Conservation (phyloP, 2,329 filamentous ascomycete species). For the Lachnellula cervina region DNA sequence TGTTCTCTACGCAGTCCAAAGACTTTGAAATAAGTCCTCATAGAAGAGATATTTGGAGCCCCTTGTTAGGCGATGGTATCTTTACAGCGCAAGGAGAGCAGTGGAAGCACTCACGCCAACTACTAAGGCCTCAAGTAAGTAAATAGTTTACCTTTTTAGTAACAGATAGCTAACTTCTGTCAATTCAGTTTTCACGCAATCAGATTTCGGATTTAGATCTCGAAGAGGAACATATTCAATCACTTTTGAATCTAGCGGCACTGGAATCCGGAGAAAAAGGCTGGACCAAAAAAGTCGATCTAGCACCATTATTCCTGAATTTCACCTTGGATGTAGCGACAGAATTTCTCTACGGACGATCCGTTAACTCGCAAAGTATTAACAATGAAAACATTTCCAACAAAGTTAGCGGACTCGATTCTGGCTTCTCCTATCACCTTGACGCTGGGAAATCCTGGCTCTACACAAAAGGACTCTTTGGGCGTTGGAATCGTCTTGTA, state of each 20-base stretch:
- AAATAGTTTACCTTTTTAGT: not conserved
- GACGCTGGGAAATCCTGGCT: not conserved
- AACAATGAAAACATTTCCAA: not conserved
- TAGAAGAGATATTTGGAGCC: not conserved
- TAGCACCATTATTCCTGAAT: constrained; percentile 58
- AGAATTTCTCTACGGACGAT: constrained; percentile 57
- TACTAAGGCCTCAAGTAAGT: not conserved
- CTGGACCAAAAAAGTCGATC: constrained; percentile 45
- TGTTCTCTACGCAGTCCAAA: not conserved
- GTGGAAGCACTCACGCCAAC: not conserved
- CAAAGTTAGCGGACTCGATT: not conserved
- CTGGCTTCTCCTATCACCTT: not conserved
- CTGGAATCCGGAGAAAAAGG: constrained; percentile 13
- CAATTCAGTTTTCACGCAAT: constrained; percentile 33
- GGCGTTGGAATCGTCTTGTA: not conserved
- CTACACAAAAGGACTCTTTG: not conserved
- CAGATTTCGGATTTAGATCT: constrained; percentile 42
- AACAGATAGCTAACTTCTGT: not conserved
- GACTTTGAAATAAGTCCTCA: not conserved
- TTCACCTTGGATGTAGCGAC: constrained; percentile 63
- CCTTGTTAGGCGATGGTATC: not conserved
- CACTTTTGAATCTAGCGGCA: constrained; percentile 5
- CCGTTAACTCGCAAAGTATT: not conserved
- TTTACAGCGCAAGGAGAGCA: not conserved
- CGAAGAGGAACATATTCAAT: constrained; percentile 38